Evolutionary conservation across 2,329 filamentous ascomycete species (phyloP).

Genomic region (Exutisphaerella laricina): DNA sequence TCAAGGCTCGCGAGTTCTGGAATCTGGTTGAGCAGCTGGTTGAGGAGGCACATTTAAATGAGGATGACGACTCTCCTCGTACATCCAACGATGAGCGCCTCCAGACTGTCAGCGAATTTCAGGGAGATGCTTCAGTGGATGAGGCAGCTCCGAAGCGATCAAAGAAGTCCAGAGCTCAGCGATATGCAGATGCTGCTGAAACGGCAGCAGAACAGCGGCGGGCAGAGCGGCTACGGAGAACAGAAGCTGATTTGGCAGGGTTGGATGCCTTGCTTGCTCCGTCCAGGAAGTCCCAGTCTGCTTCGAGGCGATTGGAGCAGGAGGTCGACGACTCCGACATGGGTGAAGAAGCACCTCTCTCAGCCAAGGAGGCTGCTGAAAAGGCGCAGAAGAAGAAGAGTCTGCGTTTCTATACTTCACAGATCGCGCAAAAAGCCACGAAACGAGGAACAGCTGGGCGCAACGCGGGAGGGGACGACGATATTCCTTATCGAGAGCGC

Average conservation of each 20-base stretch:
- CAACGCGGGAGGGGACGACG: constrained; percentile 70
- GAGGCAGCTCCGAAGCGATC: constrained; percentile 27
- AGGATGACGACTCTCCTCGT: not conserved
- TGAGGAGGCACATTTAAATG: constrained; percentile 9
- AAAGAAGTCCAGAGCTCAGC: constrained; percentile 45
- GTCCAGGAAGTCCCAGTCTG: constrained; percentile 14
- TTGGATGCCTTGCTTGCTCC: constrained; percentile 58
- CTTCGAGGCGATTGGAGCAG: constrained; percentile 19
- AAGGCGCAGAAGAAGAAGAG: constrained; percentile 88
- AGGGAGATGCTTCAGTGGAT: not conserved
- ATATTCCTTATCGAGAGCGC: constrained; percentile 84
- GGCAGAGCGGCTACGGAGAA: constrained; percentile 48
- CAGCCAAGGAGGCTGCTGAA: constrained; percentile 71
- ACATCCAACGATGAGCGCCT: not conserved
- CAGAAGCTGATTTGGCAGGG: constrained; percentile 68
- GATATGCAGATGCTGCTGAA: constrained; percentile 49
- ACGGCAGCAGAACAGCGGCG: constrained; percentile 50
- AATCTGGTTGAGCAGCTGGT: constrained; percentile 61
- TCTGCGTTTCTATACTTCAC: constrained; percentile 95
- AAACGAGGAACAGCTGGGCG: constrained; percentile 69
- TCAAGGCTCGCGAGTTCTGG: constrained; percentile 79
- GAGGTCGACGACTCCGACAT: constrained; percentile 75
- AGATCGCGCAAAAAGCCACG: constrained; percentile 91
- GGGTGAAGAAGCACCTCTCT: constrained; percentile 78
- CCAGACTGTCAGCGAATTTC: too few species aligned